phyloP scores from a whole-genome alignment of 306 rosid species.

The Quercus dentata region DNA sequence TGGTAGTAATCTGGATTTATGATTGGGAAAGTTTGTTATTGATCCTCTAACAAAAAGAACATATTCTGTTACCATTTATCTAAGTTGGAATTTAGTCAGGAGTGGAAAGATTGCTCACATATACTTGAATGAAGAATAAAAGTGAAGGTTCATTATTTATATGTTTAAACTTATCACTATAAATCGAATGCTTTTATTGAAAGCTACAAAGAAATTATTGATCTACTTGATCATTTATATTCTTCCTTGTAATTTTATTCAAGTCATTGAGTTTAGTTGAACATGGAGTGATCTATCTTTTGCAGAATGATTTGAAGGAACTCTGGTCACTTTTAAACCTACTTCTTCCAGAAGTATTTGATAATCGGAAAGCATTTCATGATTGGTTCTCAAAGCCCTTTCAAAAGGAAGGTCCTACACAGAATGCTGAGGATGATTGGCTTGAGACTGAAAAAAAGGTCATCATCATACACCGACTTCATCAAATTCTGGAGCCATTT shows the following conservation, averaged over 20 bases:
- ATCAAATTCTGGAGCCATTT: constrained; percentile 98
- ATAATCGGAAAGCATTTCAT: constrained; percentile 92
- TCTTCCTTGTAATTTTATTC: not conserved
- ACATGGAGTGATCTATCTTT: constrained; percentile 23
- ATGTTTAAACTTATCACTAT: not conserved
- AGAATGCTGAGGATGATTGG: constrained; percentile 91
- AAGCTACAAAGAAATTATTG: not conserved
- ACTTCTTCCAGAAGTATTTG: constrained; percentile 98
- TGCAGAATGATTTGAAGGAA: constrained; percentile 98
- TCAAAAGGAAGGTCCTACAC: constrained; percentile 83
- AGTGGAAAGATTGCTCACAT: not conserved
- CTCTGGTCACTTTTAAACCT: constrained; percentile 97
- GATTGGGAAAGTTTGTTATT: not conserved
- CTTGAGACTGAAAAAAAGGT: constrained; percentile 98
- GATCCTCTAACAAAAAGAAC: not conserved
- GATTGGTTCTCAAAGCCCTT: constrained; percentile 99
- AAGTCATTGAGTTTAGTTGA: constrained; percentile 6
- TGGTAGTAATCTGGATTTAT: not conserved
- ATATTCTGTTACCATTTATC: not conserved
- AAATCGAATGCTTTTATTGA: not conserved
- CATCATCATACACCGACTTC: constrained; percentile 94
- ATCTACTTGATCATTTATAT: not conserved
- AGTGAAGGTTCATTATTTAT: not conserved
- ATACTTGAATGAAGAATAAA: not conserved
- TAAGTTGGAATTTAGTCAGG: not conserved